Conservation (phyloP, 768 basidiomycete species). For the Mycena galericulata region DNA sequence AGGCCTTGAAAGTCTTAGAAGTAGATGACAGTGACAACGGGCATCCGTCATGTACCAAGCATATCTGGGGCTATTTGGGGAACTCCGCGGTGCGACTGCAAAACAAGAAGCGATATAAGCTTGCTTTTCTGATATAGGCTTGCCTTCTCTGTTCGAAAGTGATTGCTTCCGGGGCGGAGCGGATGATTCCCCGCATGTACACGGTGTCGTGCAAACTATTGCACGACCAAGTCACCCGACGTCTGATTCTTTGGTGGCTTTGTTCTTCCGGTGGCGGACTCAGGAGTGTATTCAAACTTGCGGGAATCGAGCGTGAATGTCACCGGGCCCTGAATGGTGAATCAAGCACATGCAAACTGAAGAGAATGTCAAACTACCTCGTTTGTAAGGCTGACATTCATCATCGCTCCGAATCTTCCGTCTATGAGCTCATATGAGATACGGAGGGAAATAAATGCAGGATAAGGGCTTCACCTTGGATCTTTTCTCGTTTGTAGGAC, state of each 20-base stretch:
- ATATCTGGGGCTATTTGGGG: neutral
- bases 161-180: constrained; percentile 7
- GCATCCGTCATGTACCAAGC: neutral
- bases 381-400: constrained; percentile 89
- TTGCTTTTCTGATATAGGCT: too few relatives aligned
- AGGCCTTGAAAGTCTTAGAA: too few relatives aligned
- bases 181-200: neutral
- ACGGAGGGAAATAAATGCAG: constrained; percentile 4
- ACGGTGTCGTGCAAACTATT: neutral
- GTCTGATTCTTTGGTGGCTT: neutral
- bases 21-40: neutral
- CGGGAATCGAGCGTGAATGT: constrained; percentile 88
- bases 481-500: constrained; percentile 78
- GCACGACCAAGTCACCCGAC: constrained; percentile 25
- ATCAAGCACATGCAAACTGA: constrained; percentile 56
- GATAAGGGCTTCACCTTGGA: constrained; percentile 70
- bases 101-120: constrained; percentile 1
- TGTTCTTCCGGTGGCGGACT: neutral
- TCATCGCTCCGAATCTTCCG: constrained; percentile 97
- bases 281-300: constrained; percentile 73
- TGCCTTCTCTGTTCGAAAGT: neutral
- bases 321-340: constrained; percentile 77
- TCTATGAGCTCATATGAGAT: constrained; percentile 58
- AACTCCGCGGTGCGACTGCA: neutral
- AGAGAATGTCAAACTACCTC: constrained; percentile 63